Evolutionary conservation across 2,329 filamentous ascomycete species (phyloP).

Genomic region (Alternaria conjuncta): DNA sequence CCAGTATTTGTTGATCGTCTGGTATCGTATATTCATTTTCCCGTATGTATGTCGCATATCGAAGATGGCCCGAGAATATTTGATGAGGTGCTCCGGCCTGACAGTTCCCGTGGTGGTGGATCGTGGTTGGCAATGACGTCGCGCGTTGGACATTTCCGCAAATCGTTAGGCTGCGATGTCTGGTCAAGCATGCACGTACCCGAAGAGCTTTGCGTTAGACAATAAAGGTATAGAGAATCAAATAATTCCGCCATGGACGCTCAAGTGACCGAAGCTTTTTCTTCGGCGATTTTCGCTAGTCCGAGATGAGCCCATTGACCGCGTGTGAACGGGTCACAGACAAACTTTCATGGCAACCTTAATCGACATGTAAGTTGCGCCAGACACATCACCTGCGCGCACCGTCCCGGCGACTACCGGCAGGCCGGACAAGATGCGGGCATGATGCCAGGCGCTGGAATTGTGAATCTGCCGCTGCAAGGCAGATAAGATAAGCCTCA

Average conservation of each 20-base stretch:
- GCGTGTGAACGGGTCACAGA: not conserved
- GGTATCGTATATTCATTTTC: not conserved
- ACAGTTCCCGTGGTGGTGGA: not conserved
- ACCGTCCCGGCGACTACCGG: not conserved
- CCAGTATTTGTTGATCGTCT: not conserved
- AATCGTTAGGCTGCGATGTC: not conserved
- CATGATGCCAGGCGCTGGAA: not conserved
- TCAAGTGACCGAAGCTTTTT: not conserved
- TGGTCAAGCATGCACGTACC: not conserved
- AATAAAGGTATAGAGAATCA: not conserved
- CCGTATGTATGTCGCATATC: not conserved
- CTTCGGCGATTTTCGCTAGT: not conserved
- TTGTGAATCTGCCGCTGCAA: not conserved
- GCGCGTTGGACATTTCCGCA: not conserved
- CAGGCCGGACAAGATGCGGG: not conserved
- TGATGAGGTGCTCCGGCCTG: not conserved
- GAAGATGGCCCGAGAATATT: not conserved
- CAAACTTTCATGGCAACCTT: not conserved
- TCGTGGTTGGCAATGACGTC: not conserved
- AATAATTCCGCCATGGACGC: not conserved
- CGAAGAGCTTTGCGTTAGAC: not conserved
- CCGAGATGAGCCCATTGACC: not conserved
- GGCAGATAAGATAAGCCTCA: slow-evolving; percentile 8
- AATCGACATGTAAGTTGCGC: not conserved
- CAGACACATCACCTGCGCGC: not conserved